Base-by-base conservation (phyloP, 2,329 filamentous ascomycete genomes). In the Fonsecaea multimorphosa region DNA sequence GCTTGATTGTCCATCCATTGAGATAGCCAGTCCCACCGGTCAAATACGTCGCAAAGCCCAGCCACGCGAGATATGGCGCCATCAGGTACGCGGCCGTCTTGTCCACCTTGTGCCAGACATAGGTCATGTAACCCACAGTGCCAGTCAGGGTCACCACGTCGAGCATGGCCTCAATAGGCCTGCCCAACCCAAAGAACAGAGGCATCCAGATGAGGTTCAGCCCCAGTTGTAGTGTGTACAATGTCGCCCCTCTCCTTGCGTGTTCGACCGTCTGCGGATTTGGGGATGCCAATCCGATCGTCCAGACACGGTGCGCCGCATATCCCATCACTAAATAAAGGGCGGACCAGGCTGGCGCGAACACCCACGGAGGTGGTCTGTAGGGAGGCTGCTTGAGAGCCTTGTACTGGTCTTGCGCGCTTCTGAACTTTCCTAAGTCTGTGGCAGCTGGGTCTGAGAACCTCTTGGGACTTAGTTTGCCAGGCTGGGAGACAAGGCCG, bases 131-230 rank as follows among this genome's bases (percentile, higher is more conserved):
- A 6, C 84, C 86, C 55, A 91, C 91, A 32, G 89, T 81, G 8
- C 90, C 92, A 0, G 89, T 82, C 8, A 97, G 82, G 0, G 88
- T 84, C 31, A 91, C 79, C 58, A 96, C 89, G 76, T 97, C 91
- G 31, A 85, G 84, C 6, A 91, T 87, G 2, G 93, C 93, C 74
- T 87, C 86, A 59, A 89, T 83, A 0, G 93, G 92, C 16, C 87
- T 86, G 70, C 89, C 88, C 58, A 89, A 75, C n/a, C 86, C 85
- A 76, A 97, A 97, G 85, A 97, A 97, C 11, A 97, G 85, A 12
- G 94, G 94, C 86, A 93, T 97, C 92, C 92, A 98, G 61, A 89
- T 78, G 32, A 96, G 82, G 77, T 97, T 97, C 58, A 97, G 83
- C 11, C 85, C 91, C 6, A 97, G 87, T 79, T 97, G 93, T 66